These are phyloP conservation scores for Thalassiosira hispida DNA, from an alignment of 352 stramenopile species.

Conservation along the genomic window DNA sequence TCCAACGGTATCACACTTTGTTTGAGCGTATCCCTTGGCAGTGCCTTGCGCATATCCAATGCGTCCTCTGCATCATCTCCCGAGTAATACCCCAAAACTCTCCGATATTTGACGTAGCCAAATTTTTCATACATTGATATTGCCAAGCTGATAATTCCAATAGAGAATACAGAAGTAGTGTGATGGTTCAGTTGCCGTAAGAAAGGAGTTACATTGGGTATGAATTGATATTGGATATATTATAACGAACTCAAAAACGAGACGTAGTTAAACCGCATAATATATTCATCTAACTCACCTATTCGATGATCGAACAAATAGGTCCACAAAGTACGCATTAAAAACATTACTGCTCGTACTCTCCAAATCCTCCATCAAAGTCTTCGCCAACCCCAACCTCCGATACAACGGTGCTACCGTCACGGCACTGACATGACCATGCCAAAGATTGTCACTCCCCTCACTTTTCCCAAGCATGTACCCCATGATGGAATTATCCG, in stretches of 20 bases:
- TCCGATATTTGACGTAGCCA: constrained; percentile 75
- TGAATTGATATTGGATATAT: no score
- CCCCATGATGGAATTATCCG: constrained; percentile 94
- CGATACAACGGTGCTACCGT: constrained; percentile 96
- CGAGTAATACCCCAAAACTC: constrained; percentile 69
- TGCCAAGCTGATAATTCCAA: constrained; percentile 68
- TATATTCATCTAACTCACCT: no score
- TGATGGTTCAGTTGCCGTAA: constrained; percentile 87
- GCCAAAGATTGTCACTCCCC: constrained; percentile 93
- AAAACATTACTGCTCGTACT: constrained; percentile 85
- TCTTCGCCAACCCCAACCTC: constrained; percentile 89
- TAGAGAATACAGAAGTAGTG: background rate
- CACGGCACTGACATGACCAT: constrained; percentile 97
- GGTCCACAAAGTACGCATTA: constrained; percentile 97
- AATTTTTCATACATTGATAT: constrained; percentile 86
- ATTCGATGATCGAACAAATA: constrained; percentile 98
- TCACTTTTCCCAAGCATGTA: constrained; percentile 96
- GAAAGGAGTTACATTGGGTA: constrained; percentile 89
- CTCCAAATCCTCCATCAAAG: constrained; percentile 94
- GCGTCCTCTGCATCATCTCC: constrained; percentile 80
- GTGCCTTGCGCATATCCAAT: constrained; percentile 78
- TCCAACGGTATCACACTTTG: constrained; percentile 77
- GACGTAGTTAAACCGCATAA: no score
- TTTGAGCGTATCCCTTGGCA: constrained; percentile 72
- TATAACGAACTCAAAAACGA: no score